Conservation (phyloP, 768 basidiomycete species). For the Suillus clintonianus region DNA sequence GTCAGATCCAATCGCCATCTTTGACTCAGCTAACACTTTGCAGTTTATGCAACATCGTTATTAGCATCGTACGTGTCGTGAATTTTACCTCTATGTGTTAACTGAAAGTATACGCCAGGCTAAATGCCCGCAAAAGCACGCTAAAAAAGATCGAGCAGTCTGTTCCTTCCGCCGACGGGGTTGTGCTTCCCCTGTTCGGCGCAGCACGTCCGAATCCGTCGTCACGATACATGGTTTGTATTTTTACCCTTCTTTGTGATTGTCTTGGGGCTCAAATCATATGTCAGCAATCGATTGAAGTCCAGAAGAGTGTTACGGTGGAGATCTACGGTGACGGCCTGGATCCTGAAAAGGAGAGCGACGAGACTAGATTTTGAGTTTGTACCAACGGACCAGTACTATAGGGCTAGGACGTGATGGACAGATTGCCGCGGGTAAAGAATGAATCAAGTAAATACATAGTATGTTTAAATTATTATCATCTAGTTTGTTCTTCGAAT, state of each 20-base stretch:
- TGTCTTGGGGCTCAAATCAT: neutral
- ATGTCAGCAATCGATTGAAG: neutral
- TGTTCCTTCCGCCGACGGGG: neutral
- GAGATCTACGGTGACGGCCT: neutral
- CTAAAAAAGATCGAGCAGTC: neutral
- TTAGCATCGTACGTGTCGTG: constrained; percentile 15
- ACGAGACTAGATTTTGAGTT: neutral
- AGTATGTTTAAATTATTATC: no score
- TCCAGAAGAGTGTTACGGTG: neutral
- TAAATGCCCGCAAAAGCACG: constrained; percentile 2
- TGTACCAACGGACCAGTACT: no score
- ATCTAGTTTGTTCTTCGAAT: no score
- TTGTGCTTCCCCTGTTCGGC: neutral
- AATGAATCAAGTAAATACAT: no score
- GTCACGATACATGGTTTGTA: neutral
- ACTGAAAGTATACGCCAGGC: neutral
- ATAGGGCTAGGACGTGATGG: no score
- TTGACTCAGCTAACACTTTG: no score
- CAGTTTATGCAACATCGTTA: constrained; percentile 19
- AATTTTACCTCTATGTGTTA: neutral
- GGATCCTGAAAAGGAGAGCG: neutral
- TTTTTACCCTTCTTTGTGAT: neutral
- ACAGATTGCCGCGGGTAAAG: no score
- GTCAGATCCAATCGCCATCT: neutral
- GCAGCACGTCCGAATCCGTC: neutral